Conservation (phyloP, 371 early-diverging fungal genomes). For the Conidiobolus incongruus region DNA sequence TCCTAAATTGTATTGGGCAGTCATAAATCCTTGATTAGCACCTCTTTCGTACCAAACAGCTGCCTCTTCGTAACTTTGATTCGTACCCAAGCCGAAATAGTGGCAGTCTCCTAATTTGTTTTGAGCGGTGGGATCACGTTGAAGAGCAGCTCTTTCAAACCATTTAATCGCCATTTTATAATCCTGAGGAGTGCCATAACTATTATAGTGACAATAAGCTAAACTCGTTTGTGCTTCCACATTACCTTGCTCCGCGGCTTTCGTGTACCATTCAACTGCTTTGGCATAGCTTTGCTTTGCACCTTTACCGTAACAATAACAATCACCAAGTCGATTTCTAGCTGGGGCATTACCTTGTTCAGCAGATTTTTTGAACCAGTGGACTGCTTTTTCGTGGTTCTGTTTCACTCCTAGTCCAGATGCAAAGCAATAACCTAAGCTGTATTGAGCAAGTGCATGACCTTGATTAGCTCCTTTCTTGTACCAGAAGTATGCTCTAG, state of each 20-base stretch:
- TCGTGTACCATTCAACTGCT: constrained; percentile 38
- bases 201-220: constrained; percentile 49
- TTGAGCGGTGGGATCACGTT: constrained; percentile 47
- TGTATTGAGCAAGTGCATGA: constrained; percentile 49
- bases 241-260: constrained; percentile 53
- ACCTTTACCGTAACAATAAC: constrained; percentile 59
- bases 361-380: constrained; percentile 16
- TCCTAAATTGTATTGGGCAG: constrained; percentile 67
- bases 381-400: constrained; percentile 28
- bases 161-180: constrained; percentile 30
- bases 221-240: constrained; percentile 61
- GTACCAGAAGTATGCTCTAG: constrained; percentile 63
- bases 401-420: constrained; percentile 43
- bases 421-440: constrained; percentile 60
- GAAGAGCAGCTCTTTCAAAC: constrained; percentile 45
- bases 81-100: constrained; percentile 56
- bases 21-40: constrained; percentile 53
- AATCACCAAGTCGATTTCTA: constrained; percentile 51
- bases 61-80: constrained; percentile 29
- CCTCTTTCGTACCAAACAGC: constrained; percentile 42
- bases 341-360: constrained; percentile 38
- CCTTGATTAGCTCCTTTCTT: constrained; percentile 28
- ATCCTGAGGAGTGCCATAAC: constrained; percentile 33
- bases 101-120: constrained; percentile 63
- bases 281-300: constrained; percentile 21